Evolutionary conservation across 345 rosid species (phyloP).

Genomic region (Cardiospermum halicacabum): DNA sequence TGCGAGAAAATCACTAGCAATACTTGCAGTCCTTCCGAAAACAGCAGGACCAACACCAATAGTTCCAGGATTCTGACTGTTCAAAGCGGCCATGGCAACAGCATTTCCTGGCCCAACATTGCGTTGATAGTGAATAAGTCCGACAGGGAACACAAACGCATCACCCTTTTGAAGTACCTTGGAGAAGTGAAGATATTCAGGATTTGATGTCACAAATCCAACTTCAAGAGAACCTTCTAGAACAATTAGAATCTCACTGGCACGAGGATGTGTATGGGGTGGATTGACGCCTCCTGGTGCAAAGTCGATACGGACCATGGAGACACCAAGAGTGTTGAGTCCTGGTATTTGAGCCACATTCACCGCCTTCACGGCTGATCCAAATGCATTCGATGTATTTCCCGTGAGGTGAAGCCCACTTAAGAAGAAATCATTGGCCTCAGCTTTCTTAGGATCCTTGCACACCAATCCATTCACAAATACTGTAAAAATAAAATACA

Average conservation of each 20-base stretch:
- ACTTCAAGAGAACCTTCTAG: conserved; percentile 1
- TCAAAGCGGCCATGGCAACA: neutral
- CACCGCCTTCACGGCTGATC: neutral
- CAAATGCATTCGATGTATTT: neutral
- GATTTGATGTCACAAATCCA: conserved; percentile 9
- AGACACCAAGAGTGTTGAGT: conserved; percentile 14
- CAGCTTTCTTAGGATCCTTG: neutral
- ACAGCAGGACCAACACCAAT: conserved; percentile 3
- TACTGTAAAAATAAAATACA: too few species aligned
- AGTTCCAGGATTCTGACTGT: conserved; percentile 4
- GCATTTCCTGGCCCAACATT: conserved; percentile 2
- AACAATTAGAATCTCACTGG: conserved; percentile 6
- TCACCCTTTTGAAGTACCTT: conserved; percentile 7
- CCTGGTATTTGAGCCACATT: conserved; percentile 10
- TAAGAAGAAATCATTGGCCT: too few species aligned
- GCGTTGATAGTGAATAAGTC: conserved; percentile 15
- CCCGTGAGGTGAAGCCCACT: conserved; percentile 8
- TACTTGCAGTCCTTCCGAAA: neutral
- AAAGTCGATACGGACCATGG: conserved; percentile 9
- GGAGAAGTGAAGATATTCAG: neutral
- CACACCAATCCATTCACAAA: too few species aligned
- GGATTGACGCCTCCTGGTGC: conserved; percentile 13
- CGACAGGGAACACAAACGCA: conserved; percentile 4
- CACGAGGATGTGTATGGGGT: conserved; percentile 11
- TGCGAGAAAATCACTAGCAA: neutral